phyloP scores from a whole-genome alignment of 2,329 filamentous ascomycete genomes.

The Xylariaceae sp. region DNA sequence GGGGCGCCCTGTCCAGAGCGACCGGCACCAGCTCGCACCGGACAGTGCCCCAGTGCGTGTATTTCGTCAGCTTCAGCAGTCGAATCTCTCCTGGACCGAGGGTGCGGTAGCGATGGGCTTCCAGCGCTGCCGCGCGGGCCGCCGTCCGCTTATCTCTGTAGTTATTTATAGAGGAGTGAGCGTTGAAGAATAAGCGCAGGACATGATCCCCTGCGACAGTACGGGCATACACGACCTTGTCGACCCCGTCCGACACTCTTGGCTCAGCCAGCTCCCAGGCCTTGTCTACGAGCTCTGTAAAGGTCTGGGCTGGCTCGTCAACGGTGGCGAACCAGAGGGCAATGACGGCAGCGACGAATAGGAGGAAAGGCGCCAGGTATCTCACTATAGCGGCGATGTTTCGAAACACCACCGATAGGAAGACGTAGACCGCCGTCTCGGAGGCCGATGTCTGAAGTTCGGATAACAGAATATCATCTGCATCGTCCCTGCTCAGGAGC shows the following conservation, averaged over 20 bases:
- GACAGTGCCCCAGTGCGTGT: conserved; percentile 2
- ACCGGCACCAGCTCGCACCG: conserved; percentile 1
- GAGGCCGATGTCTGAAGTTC: background rate
- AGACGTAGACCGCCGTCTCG: conserved; percentile 1
- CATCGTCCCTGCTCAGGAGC: conserved; percentile 2
- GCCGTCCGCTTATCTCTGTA: background rate
- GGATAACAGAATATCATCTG: background rate
- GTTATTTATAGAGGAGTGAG: background rate
- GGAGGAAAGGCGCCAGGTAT: background rate
- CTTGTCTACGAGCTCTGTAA: background rate
- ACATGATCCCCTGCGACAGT: background rate
- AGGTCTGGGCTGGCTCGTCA: conserved; percentile 3
- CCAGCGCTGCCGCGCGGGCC: background rate
- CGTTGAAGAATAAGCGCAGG: background rate
- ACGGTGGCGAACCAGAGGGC: conserved; percentile 2
- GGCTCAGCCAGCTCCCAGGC: background rate
- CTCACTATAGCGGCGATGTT: background rate
- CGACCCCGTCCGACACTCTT: background rate
- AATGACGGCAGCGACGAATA: background rate
- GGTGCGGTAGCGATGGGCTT: conserved; percentile 1
- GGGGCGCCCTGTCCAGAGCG: background rate
- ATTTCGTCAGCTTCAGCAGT: conserved; percentile 3
- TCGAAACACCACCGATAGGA: conserved; percentile 3
- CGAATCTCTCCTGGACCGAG: conserved; percentile 2
- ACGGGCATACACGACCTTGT: background rate